phyloP scores from a whole-genome alignment of 768 basidiomycete species.

The Lentinula edodes region DNA sequence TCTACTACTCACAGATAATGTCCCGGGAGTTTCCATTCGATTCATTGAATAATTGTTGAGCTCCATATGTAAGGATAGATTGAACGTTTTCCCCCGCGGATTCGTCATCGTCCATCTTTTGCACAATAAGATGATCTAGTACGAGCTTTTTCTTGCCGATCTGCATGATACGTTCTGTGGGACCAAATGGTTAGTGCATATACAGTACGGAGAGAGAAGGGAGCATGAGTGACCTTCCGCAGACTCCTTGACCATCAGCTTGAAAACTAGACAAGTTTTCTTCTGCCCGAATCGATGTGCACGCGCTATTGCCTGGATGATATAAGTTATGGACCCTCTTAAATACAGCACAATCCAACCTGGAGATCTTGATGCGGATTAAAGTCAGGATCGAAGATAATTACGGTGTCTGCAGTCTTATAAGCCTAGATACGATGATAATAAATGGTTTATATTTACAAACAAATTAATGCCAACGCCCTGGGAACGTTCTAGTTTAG shows the following conservation, averaged over 20 bases:
- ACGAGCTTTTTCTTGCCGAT: constrained; percentile 94
- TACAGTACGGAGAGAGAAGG: not conserved
- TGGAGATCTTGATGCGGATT: constrained; percentile 98
- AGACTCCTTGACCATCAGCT: constrained; percentile 91
- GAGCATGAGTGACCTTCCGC: constrained; percentile 61
- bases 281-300: constrained; percentile 93
- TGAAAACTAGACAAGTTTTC: constrained; percentile 93
- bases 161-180: constrained; percentile 84
- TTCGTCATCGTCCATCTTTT: constrained; percentile 88
- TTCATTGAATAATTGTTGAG: constrained; percentile 74
- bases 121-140: constrained; percentile 91
- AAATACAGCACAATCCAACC: constrained; percentile 36
- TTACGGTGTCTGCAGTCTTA: constrained; percentile 88
- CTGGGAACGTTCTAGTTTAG: constrained; percentile 19
- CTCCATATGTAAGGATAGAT: constrained; percentile 86
- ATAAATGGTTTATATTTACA: constrained; percentile 20
- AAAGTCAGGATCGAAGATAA: constrained; percentile 94
- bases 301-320: constrained; percentile 80
- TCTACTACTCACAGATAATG: constrained; percentile 58
- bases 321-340: not conserved
- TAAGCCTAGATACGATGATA: constrained; percentile 34
- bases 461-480: constrained; percentile 89
- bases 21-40: constrained; percentile 55
- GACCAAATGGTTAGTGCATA: not conserved
- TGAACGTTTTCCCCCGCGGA: constrained; percentile 75